Evolutionary conservation across 2,329 filamentous ascomycete species (phyloP).

Genomic region (Alternaria atra): DNA sequence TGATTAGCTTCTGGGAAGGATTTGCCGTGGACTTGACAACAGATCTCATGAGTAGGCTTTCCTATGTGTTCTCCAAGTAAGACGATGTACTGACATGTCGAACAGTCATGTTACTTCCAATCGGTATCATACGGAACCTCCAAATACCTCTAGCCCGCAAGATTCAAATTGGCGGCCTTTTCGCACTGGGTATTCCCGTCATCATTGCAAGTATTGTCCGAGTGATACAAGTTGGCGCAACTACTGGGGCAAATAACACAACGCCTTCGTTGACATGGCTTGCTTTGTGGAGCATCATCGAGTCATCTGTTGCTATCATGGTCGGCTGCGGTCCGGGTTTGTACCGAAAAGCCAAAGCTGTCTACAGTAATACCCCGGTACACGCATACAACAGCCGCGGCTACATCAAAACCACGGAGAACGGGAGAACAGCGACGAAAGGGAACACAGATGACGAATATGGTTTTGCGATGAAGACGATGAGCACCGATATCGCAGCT

Average conservation of each 20-base stretch:
- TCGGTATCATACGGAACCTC: conserved; percentile 21
- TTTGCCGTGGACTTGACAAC: conserved; percentile 48
- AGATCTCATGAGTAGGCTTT: conserved; percentile 42
- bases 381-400: neutral
- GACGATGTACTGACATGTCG: neutral
- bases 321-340: conserved; percentile 29
- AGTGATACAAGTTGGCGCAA: conserved; percentile 41
- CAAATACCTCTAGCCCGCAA: conserved; percentile 21
- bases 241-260: conserved; percentile 25
- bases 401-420: neutral
- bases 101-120: conserved; percentile 20
- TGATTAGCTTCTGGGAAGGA: conserved; percentile 49
- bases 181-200: conserved; percentile 29
- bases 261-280: conserved; percentile 43
- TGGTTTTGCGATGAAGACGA: neutral
- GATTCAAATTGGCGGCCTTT: conserved; percentile 36
- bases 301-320: conserved; percentile 41
- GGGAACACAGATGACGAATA: neutral
- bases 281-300: conserved; percentile 46
- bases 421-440: neutral
- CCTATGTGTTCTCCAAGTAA: neutral
- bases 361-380: neutral
- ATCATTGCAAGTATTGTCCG: conserved; percentile 28
- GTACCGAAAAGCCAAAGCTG: neutral
- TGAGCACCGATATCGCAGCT: neutral